Percentiles rank a stretch among this genome's conserved stretches.
phyloP scores from a whole-genome alignment of 2,329 filamentous ascomycete genomes.

The Fusarium floridanum region DNA sequence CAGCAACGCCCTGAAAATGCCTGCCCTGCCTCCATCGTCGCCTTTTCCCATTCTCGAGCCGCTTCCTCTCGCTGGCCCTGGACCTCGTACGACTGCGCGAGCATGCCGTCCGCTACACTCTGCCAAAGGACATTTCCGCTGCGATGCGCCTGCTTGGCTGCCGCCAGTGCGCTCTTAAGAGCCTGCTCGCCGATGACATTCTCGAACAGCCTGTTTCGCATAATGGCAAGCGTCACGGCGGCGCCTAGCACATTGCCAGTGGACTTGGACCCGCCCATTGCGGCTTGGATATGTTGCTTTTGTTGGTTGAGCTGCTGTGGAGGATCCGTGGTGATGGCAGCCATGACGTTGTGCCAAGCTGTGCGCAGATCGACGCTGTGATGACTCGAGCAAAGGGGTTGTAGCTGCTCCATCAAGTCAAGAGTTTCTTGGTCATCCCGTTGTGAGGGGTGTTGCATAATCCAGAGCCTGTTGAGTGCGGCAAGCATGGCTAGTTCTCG shows the following conservation, averaged over 20 bases:
- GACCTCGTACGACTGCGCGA: conserved; percentile 80
- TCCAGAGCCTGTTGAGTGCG: conserved; percentile 77
- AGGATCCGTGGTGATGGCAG: conserved; percentile 73
- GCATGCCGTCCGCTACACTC: conserved; percentile 84
- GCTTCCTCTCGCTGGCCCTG: conserved; percentile 71
- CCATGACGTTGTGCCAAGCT: conserved; percentile 81
- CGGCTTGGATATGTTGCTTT: conserved; percentile 82
- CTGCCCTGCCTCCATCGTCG: conserved; percentile 57
- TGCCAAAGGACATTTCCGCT: conserved; percentile 82
- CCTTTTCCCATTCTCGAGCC: conserved; percentile 55
- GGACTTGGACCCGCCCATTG: conserved; percentile 76
- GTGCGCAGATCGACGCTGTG: conserved; percentile 81
- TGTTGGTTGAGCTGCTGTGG: conserved; percentile 78
- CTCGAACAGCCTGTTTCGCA: conserved; percentile 86
- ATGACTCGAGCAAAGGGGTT: conserved; percentile 76
- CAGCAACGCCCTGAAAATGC: conserved; percentile 55
- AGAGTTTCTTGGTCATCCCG: conserved; percentile 70
- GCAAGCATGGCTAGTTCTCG: conserved; percentile 76
- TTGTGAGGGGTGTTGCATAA: conserved; percentile 73
- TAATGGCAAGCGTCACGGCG: conserved; percentile 86
- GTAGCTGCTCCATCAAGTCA: conserved; percentile 73
- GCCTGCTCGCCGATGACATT: conserved; percentile 85
- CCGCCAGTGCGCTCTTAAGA: conserved; percentile 80
- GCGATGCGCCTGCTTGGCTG: conserved; percentile 74
- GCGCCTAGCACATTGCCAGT: conserved; percentile 83